Base-by-base conservation (phyloP, 2,329 filamentous ascomycete species). In the Diaporthe sp. region DNA sequence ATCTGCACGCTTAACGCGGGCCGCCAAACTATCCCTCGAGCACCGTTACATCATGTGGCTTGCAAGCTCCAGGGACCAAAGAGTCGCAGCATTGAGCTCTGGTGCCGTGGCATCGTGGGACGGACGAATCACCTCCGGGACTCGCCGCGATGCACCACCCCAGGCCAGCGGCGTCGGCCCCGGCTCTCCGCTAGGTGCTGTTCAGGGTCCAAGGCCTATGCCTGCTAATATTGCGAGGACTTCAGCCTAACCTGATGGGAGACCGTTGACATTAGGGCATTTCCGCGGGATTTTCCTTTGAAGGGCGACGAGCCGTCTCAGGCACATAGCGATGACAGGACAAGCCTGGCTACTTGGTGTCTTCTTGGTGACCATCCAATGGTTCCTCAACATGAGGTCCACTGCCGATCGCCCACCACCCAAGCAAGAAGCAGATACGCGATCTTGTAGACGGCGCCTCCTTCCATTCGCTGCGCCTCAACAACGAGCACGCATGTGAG, bases 11-110 rank as follows among this genome's bases (percentile, higher is more conserved):
- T 50, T 52, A 19, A 52, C 22, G 42, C 61, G 61, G 61, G 42
- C 61, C 61, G 61, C 15, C 28, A 25, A 19, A 7, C 5, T 12
- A 35, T 50, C 22, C 22, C 42, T 25, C n/a, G 22, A 52, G 22
- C 42, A 50, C 42, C 61, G 61, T 67, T 67, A 25, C 61, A 67
- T 67, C 61, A 67, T 50, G 38, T 64, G 25, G 60, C 60, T 66
- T 50, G 10, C 28, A 33, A 35, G 42, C 12, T 47, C 60, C 40
- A 47, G 60, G 60, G 40, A 64, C 60, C 60, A 64, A n/a, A 42
- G 25, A 5, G 33, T 15, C 8, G 35, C 57, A 60, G 4, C 35
- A 19, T 30, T 50, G 61, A n/a, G 22, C 28, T 15, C 2, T n/a
- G 42, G 6, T 35, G 35, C 35, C 35, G 35, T n/a, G 42, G 6